Evolutionary conservation across 164 flowering plant species (phyloP), one percentile per base, ranked within the genome.

Genomic region (Tetrastigma voinierianum): DNA sequence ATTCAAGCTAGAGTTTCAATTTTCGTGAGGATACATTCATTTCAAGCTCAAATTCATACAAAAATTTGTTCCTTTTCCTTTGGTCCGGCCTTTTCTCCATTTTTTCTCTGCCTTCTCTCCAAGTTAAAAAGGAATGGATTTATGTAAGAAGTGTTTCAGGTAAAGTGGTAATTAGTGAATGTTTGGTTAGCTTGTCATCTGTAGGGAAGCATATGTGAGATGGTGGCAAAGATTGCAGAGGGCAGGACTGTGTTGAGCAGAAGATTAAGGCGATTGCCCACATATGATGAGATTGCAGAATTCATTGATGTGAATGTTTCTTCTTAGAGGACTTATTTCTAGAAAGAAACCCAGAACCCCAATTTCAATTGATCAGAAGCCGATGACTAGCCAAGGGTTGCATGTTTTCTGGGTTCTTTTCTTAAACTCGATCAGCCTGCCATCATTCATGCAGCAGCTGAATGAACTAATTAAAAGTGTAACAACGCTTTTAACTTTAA

Each of bases 151-250:
- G 44, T 61, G 24, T 51, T 53, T 21, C 60, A 65, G 65, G 67
- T 72, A 64, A 70, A 69, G 70, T 70, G 74, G 71, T 80, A 72
- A 70, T 68, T 74, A 76, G 74, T 80, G 77, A 83, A 75, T 78
- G 83, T 69, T 62, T 75, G 77, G 77, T 82, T 84, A 87, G 89
- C 76, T 79, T 79, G 76, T 78, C 66, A 56, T 82, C 78, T 85
- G 83, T 66, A 88, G 90, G 89, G 83, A 67, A 74, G 75, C 78
- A 71, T 81, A 74, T 76, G 70, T 43, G 79, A 62, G 45, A 62
- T 60, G 76, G 62, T 83, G 62, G 79, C 87, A 25, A 83, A 78
- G 70, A 74, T 88, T 59, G 77, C 84, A 46, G 83, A 88, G 67
- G 85, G 88, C n/a, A 83, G 72, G 60, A 74, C 47, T 54, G 55